A percentile compares a stretch with the other conserved stretches of the same genome.
phyloP scores from a whole-genome alignment of 1,284 basidiomycete species.

The Stygiomarasmius scandens region DNA sequence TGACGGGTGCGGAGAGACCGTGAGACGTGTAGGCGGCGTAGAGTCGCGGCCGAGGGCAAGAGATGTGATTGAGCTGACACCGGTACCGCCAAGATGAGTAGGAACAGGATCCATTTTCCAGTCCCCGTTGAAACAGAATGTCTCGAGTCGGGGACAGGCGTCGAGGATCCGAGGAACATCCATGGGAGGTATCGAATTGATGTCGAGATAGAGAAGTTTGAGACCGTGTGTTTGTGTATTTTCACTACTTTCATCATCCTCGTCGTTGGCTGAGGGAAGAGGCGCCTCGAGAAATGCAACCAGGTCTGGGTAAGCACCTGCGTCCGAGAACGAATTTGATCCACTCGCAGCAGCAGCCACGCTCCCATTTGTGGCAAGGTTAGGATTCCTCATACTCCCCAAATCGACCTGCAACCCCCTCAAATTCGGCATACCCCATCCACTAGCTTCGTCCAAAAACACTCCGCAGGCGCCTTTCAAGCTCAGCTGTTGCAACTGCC shows the following conservation, averaged over 20 bases:
- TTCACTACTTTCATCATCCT: neutral
- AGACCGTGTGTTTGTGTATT: conserved; percentile 46
- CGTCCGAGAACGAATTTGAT: neutral
- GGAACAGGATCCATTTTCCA: conserved; percentile 47
- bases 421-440: conserved; percentile 66
- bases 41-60: conserved; percentile 8
- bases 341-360: conserved; percentile 35
- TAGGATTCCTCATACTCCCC: conserved; percentile 22
- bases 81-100: too few relatives aligned
- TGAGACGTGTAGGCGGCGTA: conserved; percentile 26
- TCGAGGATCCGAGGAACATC: conserved; percentile 61
- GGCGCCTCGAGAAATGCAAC: conserved; percentile 49
- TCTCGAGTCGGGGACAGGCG: conserved; percentile 59
- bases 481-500: conserved; percentile 59
- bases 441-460: conserved; percentile 66
- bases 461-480: conserved; percentile 60
- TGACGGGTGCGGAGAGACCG: conserved; percentile 49
- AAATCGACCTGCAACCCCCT: conserved; percentile 58
- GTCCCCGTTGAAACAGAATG: conserved; percentile 72
- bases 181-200: conserved; percentile 57
- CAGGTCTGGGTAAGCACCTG: conserved; percentile 57
- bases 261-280: neutral
- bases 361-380: conserved; percentile 4
- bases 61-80: too few relatives aligned
- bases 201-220: conserved; percentile 60